A percentile compares a stretch with the other conserved stretches of the same genome.
Conservation (phyloP, 2,329 filamentous ascomycete species). For the Hypoxylon rubiginosum region DNA sequence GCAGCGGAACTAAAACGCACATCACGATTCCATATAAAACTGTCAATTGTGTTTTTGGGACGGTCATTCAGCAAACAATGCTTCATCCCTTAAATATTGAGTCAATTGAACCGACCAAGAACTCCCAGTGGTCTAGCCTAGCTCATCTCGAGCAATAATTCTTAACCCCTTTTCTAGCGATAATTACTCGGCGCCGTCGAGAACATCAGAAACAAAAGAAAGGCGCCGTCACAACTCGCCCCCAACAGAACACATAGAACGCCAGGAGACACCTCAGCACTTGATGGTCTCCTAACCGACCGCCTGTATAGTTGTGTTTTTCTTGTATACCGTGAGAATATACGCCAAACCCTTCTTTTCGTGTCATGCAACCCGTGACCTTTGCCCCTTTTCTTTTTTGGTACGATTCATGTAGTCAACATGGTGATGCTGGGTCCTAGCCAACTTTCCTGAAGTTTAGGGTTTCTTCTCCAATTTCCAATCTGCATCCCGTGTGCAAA, state of each 20-base stretch:
- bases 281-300: constrained; percentile 64
- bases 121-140: background rate
- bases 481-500: background rate
- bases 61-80: background rate
- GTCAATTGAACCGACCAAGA: background rate
- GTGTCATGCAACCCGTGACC: background rate
- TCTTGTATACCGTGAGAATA: background rate
- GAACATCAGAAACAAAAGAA: constrained; percentile 6
- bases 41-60: no score
- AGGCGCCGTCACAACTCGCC: background rate
- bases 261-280: constrained; percentile 68
- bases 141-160: constrained; percentile 6
- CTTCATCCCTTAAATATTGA: background rate
- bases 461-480: background rate
- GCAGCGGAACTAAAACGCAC: background rate
- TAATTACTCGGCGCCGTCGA: background rate
- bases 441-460: background rate
- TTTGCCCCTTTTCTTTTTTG: background rate
- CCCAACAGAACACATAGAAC: constrained; percentile 45
- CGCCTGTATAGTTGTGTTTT: constrained; percentile 24
- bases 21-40: background rate
- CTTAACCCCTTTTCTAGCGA: background rate
- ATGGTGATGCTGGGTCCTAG: background rate
- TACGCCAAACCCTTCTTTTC: background rate
- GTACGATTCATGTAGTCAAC: background rate